phyloP scores from a whole-genome alignment of 1,139 yeast genomes.

The Hansenula sp. region DNA sequence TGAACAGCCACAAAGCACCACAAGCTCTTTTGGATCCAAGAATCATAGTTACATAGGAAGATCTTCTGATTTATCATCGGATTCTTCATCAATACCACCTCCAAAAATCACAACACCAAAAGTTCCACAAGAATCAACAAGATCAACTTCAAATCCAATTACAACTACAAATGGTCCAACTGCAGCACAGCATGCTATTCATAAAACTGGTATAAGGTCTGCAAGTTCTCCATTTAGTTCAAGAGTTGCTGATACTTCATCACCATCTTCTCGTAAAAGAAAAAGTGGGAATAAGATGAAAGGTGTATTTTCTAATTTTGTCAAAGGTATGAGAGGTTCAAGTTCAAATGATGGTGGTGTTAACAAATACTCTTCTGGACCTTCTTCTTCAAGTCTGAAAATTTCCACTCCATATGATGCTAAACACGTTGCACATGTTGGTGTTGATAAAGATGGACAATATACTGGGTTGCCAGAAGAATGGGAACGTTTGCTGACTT shows the following conservation, averaged over 20 bases:
- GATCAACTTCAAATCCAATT: conserved; percentile 17
- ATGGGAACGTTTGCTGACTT: conserved; percentile 81
- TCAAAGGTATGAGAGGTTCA: conserved; percentile 36
- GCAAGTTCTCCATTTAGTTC: conserved; percentile 18
- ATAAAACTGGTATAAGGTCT: conserved; percentile 13
- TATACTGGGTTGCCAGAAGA: conserved; percentile 89
- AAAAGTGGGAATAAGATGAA: conserved; percentile 37
- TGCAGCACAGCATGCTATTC: conserved; percentile 6
- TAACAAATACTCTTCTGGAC: conserved; percentile 20
- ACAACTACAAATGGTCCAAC: conserved; percentile 14
- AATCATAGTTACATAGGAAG: conserved; percentile 5
- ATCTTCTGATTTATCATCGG: conserved; percentile 7
- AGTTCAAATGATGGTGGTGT: conserved; percentile 21
- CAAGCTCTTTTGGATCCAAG: conserved; percentile 3
- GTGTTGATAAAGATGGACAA: conserved; percentile 77
- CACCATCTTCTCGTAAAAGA: conserved; percentile 17
- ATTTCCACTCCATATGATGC: conserved; percentile 90
- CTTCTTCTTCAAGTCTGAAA: conserved; percentile 40
- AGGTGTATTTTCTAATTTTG: conserved; percentile 46
- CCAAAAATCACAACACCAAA: conserved; percentile 11
- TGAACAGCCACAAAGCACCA: background rate
- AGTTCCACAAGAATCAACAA: conserved; percentile 6
- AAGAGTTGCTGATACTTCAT: conserved; percentile 5
- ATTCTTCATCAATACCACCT: conserved; percentile 11
- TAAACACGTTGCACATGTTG: conserved; percentile 90